Percentiles rank a stretch among this genome's conserved stretches.
phyloP scores from a whole-genome alignment of 2,329 filamentous ascomycete species.

The Diplocarpon mali region DNA sequence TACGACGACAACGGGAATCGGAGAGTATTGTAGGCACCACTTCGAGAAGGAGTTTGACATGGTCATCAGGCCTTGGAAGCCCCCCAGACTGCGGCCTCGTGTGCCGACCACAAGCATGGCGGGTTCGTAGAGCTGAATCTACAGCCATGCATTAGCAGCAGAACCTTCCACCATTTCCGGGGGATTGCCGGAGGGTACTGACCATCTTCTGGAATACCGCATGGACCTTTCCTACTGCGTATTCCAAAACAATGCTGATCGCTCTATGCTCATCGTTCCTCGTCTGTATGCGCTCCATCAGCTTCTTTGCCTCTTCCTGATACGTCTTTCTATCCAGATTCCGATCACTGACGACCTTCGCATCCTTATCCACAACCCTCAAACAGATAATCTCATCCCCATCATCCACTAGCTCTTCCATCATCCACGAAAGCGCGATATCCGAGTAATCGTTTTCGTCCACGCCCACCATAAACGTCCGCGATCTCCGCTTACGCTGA shows the following conservation, averaged over 20 bases:
- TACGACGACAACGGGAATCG: slow-evolving; percentile 65
- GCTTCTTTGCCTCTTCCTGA: slow-evolving; percentile 49
- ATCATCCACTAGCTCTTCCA: slow-evolving; percentile 67
- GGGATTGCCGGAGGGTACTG: slow-evolving; percentile 20
- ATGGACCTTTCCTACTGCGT: slow-evolving; percentile 61
- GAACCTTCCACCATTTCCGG: background rate
- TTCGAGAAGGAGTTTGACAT: slow-evolving; percentile 55
- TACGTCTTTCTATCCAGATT: slow-evolving; percentile 51
- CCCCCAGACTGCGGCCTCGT: slow-evolving; percentile 54
- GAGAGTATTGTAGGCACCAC: slow-evolving; percentile 64
- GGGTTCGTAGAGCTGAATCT: slow-evolving; percentile 66
- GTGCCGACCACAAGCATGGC: slow-evolving; percentile 64
- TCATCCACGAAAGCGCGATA: slow-evolving; percentile 62
- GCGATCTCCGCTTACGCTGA: slow-evolving; percentile 52
- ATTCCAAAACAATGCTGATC: slow-evolving; percentile 61
- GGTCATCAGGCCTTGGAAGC: slow-evolving; percentile 57
- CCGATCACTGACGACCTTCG: slow-evolving; percentile 49
- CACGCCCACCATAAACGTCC: slow-evolving; percentile 62
- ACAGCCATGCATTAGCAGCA: background rate
- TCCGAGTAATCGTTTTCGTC: slow-evolving; percentile 68
- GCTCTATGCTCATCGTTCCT: slow-evolving; percentile 62
- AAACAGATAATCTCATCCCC: slow-evolving; percentile 67
- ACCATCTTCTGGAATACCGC: slow-evolving; percentile 67
- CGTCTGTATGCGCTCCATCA: slow-evolving; percentile 54
- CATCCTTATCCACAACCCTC: slow-evolving; percentile 60